Conservation (phyloP, 1,139 yeast genomes). For the Komagataea norvegica region DNA sequence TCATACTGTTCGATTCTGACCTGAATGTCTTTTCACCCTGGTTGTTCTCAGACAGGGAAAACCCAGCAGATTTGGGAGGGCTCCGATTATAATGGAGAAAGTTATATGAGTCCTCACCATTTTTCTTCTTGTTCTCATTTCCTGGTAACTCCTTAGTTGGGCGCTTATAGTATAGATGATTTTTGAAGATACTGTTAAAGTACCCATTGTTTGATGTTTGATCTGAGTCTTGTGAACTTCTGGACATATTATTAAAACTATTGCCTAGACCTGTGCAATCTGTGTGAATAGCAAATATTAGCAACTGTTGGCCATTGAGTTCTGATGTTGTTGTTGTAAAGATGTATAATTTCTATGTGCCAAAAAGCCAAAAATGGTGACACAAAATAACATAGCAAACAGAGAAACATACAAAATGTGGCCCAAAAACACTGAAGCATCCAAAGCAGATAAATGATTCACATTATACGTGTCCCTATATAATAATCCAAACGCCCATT, state of each 20-base stretch:
- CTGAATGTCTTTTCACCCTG: background rate
- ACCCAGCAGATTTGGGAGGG: conserved; percentile 5
- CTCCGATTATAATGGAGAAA: background rate
- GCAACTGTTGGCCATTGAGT: too few species aligned
- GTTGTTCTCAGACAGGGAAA: background rate
- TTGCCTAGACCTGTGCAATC: background rate
- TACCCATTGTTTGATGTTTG: conserved; percentile 2
- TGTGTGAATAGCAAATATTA: conserved; percentile 1
- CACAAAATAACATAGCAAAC: too few species aligned
- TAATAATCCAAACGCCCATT: too few species aligned
- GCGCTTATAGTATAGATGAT: conserved; percentile 8
- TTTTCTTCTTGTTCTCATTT: background rate
- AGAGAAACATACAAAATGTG: too few species aligned
- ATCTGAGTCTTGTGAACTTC: conserved; percentile 1
- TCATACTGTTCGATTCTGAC: background rate
- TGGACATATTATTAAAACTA: conserved; percentile 1
- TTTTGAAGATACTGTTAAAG: conserved; percentile 12
- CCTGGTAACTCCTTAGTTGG: background rate
- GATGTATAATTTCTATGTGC: too few species aligned
- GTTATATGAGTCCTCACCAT: conserved; percentile 2
- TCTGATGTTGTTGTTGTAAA: too few species aligned
- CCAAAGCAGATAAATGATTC: too few species aligned
- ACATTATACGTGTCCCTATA: too few species aligned
- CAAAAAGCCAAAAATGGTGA: too few species aligned
- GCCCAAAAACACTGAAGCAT: too few species aligned